These are phyloP conservation scores for Zygosaccharomyces sapae DNA, from an alignment of 1,139 yeast species.

Conservation along the genomic window DNA sequence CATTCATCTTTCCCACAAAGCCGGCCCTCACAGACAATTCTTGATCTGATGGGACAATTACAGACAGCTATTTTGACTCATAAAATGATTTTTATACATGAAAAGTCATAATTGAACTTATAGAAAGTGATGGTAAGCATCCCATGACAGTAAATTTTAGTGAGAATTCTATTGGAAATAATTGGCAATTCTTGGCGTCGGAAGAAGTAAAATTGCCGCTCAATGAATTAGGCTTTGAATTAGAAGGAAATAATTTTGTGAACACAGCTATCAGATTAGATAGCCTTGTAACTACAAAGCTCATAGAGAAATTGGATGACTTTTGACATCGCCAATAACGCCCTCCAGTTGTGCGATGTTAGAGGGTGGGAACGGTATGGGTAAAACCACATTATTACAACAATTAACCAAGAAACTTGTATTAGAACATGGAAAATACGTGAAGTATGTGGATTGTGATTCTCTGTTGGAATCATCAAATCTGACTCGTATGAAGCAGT, in stretches of 20 bases:
- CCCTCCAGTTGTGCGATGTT: slow-evolving; percentile 48
- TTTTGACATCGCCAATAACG: slow-evolving; percentile 35
- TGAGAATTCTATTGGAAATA: neutral
- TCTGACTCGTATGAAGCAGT: slow-evolving; percentile 47
- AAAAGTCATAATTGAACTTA: slow-evolving; percentile 14
- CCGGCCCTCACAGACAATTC: slow-evolving; percentile 3
- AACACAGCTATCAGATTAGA: neutral
- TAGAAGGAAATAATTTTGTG: slow-evolving; percentile 1
- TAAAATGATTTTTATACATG: slow-evolving; percentile 11
- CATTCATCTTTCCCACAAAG: neutral
- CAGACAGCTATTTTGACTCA: slow-evolving; percentile 18
- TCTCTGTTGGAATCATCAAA: slow-evolving; percentile 23
- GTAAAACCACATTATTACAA: slow-evolving; percentile 59
- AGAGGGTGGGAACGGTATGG: slow-evolving; percentile 76
- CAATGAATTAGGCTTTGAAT: neutral
- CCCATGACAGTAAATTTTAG: slow-evolving; percentile 10
- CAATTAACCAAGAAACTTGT: slow-evolving; percentile 42
- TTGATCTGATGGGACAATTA: slow-evolving; percentile 1
- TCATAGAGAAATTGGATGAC: slow-evolving; percentile 44
- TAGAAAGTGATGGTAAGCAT: slow-evolving; percentile 14
- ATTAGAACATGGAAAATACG: slow-evolving; percentile 44
- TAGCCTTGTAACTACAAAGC: slow-evolving; percentile 40
- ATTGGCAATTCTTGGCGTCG: slow-evolving; percentile 9
- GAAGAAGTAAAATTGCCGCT: slow-evolving; percentile 5
- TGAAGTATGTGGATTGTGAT: slow-evolving; percentile 51